Base-by-base conservation (phyloP, 108 stramenopile species). In the Schizochytrium sp. region DNA sequence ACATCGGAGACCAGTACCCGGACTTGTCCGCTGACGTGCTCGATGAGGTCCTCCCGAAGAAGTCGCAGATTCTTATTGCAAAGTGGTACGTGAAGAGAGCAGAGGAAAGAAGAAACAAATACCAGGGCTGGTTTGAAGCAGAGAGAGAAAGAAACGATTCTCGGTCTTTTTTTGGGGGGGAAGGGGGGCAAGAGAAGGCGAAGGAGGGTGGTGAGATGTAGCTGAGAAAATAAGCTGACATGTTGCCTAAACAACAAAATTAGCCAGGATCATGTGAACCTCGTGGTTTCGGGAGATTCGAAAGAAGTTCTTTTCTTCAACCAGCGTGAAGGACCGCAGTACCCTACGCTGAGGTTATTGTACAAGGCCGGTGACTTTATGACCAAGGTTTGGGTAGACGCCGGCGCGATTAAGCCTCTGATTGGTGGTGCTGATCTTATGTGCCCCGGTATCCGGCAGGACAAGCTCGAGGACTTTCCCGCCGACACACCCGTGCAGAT, bases 361-460 rank as follows among this genome's bases (percentile, higher is more conserved):
- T 53, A 83, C 76, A 83, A 83, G 76, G 48, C 51, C 12, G 76
- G 76, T 12, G 76, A 83, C 51, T 53, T 83, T 83, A 83, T 83
- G 76, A 53, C 45, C n/a, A 47, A 83, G 76, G 76, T 83, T 12
- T 83, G 51, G 48, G 76, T 83, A 6, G 76, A 83, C 23, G 51
- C 76, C 3, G 76, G 76, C 76, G 76, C 76, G 12, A 83, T 83
- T 4, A 83, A 83, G 51, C 76, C 76, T 3, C 51, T 83, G 1
- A 83, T 83, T 28, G 76, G 76, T 12, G 76, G 76, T 23, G 76
- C 76, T 6, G 76, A 47, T 3, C 51, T 83, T 18, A 83, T 83
- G 76, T 83, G 76, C 76, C 76, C 48, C 6, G 76, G 76, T 8
- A 83, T 83, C 23, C 76, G 51, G 19, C n/a, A 47, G 45, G 76